Evolutionary conservation across 208 protist genomes (phyloP).

Genomic region (Trypanosoma boissoni): DNA sequence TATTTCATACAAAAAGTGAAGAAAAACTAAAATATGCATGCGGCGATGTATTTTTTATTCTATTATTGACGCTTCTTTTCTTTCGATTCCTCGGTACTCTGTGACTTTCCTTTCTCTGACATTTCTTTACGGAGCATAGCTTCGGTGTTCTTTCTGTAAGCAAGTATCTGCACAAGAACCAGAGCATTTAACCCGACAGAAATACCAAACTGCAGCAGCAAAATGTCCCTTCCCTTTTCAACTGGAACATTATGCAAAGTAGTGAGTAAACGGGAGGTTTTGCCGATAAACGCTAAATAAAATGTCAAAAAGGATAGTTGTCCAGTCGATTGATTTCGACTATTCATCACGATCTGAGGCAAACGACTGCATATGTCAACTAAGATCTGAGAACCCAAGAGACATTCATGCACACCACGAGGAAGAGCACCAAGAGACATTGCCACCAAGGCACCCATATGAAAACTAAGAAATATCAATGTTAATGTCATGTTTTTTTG

Average conservation of each 20-base stretch:
- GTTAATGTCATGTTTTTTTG: constrained; percentile 40
- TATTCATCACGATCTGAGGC: constrained; percentile 77
- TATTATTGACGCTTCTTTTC: not conserved
- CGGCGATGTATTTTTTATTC: not conserved
- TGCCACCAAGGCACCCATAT: constrained; percentile 30
- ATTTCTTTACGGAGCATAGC: not conserved
- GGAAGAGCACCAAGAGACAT: constrained; percentile 47
- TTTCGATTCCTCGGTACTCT: not conserved
- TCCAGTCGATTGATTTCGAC: constrained; percentile 58
- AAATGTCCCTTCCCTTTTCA: constrained; percentile 71
- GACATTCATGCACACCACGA: constrained; percentile 40
- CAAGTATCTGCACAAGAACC: constrained; percentile 70
- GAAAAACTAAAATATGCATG: not conserved
- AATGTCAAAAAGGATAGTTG: constrained; percentile 82
- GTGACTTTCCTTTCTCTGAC: not conserved
- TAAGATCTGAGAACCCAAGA: constrained; percentile 62
- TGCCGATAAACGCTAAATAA: constrained; percentile 77
- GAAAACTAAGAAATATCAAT: constrained; percentile 27
- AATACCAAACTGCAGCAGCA: constrained; percentile 63
- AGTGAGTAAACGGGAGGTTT: constrained; percentile 67
- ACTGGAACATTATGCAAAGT: constrained; percentile 77
- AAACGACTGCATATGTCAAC: constrained; percentile 69
- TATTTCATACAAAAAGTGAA: no score
- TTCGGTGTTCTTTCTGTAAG: constrained; percentile 29
- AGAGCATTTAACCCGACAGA: constrained; percentile 57